Evolutionary conservation across 2,329 filamentous ascomycete genomes (phyloP), one percentile per base, ranked within the genome.

Genomic region (Sporothrix brunneoviolacea): DNA sequence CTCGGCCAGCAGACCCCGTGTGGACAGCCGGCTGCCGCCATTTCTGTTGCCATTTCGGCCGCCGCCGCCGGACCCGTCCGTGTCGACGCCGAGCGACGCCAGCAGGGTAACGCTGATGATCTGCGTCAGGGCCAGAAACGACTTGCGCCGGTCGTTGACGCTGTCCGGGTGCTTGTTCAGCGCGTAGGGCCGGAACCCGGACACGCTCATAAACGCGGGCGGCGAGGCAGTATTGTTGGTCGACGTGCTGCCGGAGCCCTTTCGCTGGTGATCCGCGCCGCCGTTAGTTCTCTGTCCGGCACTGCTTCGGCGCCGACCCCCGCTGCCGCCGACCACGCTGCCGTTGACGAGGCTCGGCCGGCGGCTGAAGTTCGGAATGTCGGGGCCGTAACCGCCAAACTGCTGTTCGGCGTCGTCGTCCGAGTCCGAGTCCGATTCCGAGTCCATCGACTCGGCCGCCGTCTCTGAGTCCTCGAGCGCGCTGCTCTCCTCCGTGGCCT

Each of bases 81-180:
- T 47, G n/a, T 53, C 52, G 24, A 49, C 27, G 45, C 45, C 48
- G 7, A 54, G 38, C 21, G 47, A 48, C 19, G 46, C 24, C 16
- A 52, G 49, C 41, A 50, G 36, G 15, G 33, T 46, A 10, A 46
- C 48, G 13, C 48, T 45, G 36, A 58, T 48, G 8, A 48, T 54
- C 39, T 57, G 54, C 21, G 53, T 43, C 27, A 57, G 28, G 3
- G 56, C 53, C 28, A 58, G 22, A 8, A 48, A 51, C 22, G 56
- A 54, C 44, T 55, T 55, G 44, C 53, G 51, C 28, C 51, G 53
- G 51, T 58, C 56, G 36, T 45, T 54, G 41, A 58, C 37, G 33
- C 35, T 53, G 18, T 52, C 47, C 3, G 53, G 32, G 28, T 50
- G 35, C 30, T 53, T 54, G 53, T 36, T 55, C 15, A 58, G 51